These are phyloP conservation scores for Emmonsia crescens DNA, from an alignment of 2,329 filamentous ascomycete genomes.

Conservation along the genomic window DNA sequence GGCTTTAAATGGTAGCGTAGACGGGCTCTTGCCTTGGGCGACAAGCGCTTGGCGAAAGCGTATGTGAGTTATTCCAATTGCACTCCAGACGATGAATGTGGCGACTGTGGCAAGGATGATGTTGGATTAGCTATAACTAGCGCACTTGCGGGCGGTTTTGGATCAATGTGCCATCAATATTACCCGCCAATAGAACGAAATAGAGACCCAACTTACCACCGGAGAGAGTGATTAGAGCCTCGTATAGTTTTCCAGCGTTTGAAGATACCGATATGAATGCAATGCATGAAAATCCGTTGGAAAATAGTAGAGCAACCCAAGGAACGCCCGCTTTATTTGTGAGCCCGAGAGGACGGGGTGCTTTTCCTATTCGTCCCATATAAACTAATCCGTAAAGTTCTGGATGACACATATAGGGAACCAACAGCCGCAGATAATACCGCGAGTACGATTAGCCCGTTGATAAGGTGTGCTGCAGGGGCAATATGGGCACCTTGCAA, in stretches of 20 bases:
- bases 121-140: background rate
- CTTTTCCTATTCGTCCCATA: conserved; percentile 64
- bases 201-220: conserved; percentile 17
- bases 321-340: conserved; percentile 55
- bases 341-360: conserved; percentile 56
- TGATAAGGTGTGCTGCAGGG: conserved; percentile 64
- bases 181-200: background rate
- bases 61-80: conserved; percentile 33
- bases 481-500: conserved; percentile 64
- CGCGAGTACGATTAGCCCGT: conserved; percentile 64
- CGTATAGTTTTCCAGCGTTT: conserved; percentile 22
- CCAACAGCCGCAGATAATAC: conserved; percentile 63
- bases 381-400: conserved; percentile 64
- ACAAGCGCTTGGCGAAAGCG: conserved; percentile 31
- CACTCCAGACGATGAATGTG: conserved; percentile 32
- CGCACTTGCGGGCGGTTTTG: no score
- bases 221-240: conserved; percentile 24
- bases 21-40: conserved; percentile 26
- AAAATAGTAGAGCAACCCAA: conserved; percentile 51
- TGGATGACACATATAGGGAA: conserved; percentile 65
- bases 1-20: conserved; percentile 39
- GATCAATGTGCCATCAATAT: no score
- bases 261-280: conserved; percentile 24
- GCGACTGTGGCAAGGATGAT: conserved; percentile 15
- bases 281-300: conserved; percentile 55